Percentiles rank a stretch among this genome's conserved stretches.
These are phyloP conservation scores for Balansia obtecta DNA, from an alignment of 2,329 filamentous ascomycete species.

Conservation along the genomic window DNA sequence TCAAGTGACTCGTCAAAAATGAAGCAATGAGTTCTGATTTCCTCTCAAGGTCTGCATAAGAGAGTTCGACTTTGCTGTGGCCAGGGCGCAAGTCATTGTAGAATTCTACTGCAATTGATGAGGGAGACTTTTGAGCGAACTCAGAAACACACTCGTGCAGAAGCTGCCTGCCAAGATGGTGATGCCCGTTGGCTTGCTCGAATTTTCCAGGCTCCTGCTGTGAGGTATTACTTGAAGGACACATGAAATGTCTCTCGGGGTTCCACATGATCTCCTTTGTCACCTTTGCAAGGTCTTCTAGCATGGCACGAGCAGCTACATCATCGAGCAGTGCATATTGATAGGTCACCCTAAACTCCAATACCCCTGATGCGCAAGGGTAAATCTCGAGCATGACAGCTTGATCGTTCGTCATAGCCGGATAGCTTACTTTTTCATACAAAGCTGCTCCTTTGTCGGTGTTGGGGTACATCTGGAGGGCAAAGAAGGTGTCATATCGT, in stretches of 20 bases:
- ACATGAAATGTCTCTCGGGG: background rate
- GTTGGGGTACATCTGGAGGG: conserved; percentile 18
- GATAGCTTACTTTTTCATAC: background rate
- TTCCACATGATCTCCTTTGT: background rate
- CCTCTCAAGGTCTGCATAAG: conserved; percentile 22
- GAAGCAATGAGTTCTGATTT: conserved; percentile 20
- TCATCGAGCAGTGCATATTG: background rate
- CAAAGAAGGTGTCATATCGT: conserved; percentile 23
- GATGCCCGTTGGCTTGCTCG: background rate
- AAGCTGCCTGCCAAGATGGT: background rate
- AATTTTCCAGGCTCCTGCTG: background rate
- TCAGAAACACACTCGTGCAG: background rate
- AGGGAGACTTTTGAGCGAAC: background rate
- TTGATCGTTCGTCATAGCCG: background rate
- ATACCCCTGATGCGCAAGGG: background rate
- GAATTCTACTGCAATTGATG: background rate
- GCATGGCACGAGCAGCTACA: background rate
- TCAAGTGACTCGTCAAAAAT: conserved; percentile 8
- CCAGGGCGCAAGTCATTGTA: conserved; percentile 4
- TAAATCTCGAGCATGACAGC: background rate
- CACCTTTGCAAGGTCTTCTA: background rate
- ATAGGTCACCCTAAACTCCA: background rate
- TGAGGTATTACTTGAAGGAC: too few relatives aligned
- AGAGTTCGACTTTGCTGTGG: conserved; percentile 12
- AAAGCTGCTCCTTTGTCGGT: background rate